Percentiles rank a stretch among this genome's conserved stretches.
These are phyloP conservation scores for Andrographis paniculata DNA, from an alignment of 305 asterid genomes.

Conservation along the genomic window DNA sequence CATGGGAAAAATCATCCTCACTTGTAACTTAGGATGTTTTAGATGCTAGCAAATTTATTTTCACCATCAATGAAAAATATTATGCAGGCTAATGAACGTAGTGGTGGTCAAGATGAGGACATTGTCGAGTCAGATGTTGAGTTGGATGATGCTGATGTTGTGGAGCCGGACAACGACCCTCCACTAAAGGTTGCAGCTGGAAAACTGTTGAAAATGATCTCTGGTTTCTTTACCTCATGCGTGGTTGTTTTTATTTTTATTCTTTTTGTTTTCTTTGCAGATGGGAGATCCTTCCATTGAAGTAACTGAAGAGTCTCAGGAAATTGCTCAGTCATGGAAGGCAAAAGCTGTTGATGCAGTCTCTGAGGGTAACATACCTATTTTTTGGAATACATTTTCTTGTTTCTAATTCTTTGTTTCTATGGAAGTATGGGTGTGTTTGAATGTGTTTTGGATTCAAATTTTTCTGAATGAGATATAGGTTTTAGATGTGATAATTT, in stretches of 20 bases:
- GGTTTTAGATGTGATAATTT: no score
- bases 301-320: slow-evolving; percentile 60
- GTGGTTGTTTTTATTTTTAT: not conserved
- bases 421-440: no score
- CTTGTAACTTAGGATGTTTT: not conserved
- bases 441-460: no score
- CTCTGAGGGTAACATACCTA: slow-evolving; percentile 58
- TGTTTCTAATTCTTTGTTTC: no score
- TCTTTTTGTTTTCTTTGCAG: slow-evolving; percentile 25
- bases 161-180: slow-evolving; percentile 60
- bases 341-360: slow-evolving; percentile 58
- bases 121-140: slow-evolving; percentile 72
- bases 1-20: no score
- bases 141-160: slow-evolving; percentile 46
- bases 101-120: slow-evolving; percentile 22
- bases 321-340: slow-evolving; percentile 49
- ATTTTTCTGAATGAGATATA: no score
- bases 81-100: slow-evolving; percentile 30
- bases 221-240: not conserved
- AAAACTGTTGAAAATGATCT: not conserved
- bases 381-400: no score
- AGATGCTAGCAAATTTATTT: slow-evolving; percentile 2
- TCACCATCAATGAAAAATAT: not conserved
- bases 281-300: slow-evolving; percentile 70
- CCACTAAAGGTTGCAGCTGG: slow-evolving; percentile 45